Evolutionary conservation across 441 rosid species (phyloP), one percentile per base, ranked within the genome.

Genomic region (Aleurites moluccanus): DNA sequence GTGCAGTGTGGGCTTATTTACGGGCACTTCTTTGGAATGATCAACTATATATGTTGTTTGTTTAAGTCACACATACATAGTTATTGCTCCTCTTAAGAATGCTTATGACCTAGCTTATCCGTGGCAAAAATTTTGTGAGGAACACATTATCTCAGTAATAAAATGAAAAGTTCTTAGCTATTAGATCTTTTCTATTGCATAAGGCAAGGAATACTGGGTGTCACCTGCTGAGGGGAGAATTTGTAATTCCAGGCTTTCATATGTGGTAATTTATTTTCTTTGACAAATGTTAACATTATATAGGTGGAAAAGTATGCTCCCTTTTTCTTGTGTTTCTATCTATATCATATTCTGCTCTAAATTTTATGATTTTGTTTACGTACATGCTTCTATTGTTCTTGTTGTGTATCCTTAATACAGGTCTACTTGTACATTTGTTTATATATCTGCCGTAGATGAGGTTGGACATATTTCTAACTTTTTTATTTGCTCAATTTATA

Each of bases 401-500:
- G 6, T 69, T 40, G 6, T 57, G 21, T 33, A 18, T 62, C 35
- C 66, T 40, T 47, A 10, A 10, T 27, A 18, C 30, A 7, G 20
- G 70, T 72, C 28, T 57, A 28, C 23, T 44, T 59, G 3, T 66
- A 8, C 55, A 15, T 55, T 45, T 55, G 16, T n/a, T 14, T 33
- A 15, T 47, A 14, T 42, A 53, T 61, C 2, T 40, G 23, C 74
- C 60, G 14, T 45, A 13, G 28, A 55, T 61, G 59, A 28, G 30
- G 28, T 59, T 68, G 53, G 21, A 4, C 18, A 61, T 25, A 47
- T 49, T 14, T 62, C 72, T 78, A 61, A 81, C 30, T 6, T 73
- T 49, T 61, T 21, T 57, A 33, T 60, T 47, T 77, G 18, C 59
- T 67, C 81, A 67, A 63, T 76, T 74, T 78, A 35, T 88, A 84